A percentile compares a stretch with the other conserved stretches of the same genome.
Evolutionary conservation across 2,329 filamentous ascomycete genomes (phyloP).

Genomic region (Penicillium sp.): DNA sequence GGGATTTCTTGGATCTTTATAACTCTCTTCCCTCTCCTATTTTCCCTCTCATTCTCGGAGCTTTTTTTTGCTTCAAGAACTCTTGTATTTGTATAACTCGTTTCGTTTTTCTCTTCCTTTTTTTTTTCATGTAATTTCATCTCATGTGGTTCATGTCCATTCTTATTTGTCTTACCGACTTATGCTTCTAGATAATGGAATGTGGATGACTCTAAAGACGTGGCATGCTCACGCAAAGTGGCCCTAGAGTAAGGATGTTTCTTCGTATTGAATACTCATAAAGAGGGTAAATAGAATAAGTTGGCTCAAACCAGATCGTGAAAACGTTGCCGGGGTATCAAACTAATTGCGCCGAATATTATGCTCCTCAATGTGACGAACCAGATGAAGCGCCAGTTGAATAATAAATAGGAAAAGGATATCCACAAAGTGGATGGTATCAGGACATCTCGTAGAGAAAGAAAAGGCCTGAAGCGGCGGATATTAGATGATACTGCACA

Average conservation of each 20-base stretch:
- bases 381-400: slow-evolving; percentile 1
- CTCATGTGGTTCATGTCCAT: slow-evolving; percentile 25
- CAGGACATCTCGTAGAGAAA: not conserved
- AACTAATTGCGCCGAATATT: slow-evolving; percentile 1
- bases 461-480: not conserved
- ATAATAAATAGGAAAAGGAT: not conserved
- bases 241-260: not conserved
- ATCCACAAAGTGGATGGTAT: not conserved
- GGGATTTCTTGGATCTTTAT: slow-evolving; percentile 21
- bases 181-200: slow-evolving; percentile 38
- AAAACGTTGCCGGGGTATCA: slow-evolving; percentile 6
- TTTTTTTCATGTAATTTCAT: slow-evolving; percentile 24
- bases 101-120: slow-evolving; percentile 28
- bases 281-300: not conserved
- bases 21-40: slow-evolving; percentile 21
- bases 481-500: not conserved
- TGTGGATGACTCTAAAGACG: slow-evolving; percentile 24
- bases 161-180: slow-evolving; percentile 24
- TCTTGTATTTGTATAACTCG: slow-evolving; percentile 44
- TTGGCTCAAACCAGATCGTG: not conserved
- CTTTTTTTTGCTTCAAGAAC: slow-evolving; percentile 32
- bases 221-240: not conserved
- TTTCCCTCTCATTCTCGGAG: slow-evolving; percentile 27
- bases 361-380: not conserved
- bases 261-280: not conserved